Conservation (phyloP, 2,329 filamentous ascomycete genomes). For the Drechslera avenae region DNA sequence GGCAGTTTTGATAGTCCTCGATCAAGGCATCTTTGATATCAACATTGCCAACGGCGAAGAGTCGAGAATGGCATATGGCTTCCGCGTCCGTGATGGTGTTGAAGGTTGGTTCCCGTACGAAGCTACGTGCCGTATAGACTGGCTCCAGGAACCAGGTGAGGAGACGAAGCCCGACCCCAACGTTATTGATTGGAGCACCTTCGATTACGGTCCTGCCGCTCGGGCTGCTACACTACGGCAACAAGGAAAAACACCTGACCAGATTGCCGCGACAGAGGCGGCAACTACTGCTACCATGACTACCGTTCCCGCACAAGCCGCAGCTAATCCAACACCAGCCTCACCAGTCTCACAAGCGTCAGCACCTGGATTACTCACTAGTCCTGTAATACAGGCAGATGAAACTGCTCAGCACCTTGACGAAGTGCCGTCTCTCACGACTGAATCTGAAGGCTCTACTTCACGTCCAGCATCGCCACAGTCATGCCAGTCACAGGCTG, state of each 20-base stretch:
- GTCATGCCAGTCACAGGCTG: background rate
- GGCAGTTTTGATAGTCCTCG: background rate
- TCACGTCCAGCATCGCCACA: background rate
- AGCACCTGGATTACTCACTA: too few species aligned
- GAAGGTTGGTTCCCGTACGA: slow-evolving; percentile 10
- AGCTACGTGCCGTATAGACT: slow-evolving; percentile 8
- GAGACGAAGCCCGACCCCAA: background rate
- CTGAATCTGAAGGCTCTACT: background rate
- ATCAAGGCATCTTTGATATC: slow-evolving; percentile 1
- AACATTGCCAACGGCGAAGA: background rate
- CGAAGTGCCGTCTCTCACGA: too few species aligned
- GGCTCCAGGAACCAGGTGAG: slow-evolving; percentile 1
- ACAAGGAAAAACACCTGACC: background rate
- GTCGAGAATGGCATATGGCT: slow-evolving; percentile 5
- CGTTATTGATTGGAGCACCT: slow-evolving; percentile 6
- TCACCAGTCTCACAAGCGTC: too few species aligned
- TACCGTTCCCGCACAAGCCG: too few species aligned
- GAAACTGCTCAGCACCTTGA: too few species aligned
- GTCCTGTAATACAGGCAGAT: too few species aligned
- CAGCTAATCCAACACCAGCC: too few species aligned
- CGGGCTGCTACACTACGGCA: background rate
- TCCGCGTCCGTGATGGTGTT: background rate
- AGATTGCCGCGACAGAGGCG: too few species aligned
- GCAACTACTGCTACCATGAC: too few species aligned
- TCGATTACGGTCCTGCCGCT: slow-evolving; percentile 6